Evolutionary conservation across 805 yeast species (phyloP).

Genomic region (Kregervanrija delftensis): DNA sequence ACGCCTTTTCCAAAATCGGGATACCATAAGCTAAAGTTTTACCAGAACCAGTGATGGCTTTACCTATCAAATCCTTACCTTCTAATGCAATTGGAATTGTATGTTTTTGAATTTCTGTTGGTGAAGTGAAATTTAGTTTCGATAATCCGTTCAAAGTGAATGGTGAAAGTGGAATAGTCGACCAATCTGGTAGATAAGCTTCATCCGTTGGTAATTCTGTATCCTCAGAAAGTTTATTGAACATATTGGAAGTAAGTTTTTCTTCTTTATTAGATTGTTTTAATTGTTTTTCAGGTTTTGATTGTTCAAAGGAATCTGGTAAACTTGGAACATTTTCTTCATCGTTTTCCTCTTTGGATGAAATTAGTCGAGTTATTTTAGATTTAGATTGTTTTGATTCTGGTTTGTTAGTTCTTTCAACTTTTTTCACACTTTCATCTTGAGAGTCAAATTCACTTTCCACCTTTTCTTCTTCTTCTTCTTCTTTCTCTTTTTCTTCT

Average conservation of each 20-base stretch:
- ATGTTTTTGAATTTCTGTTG: constrained; percentile 78
- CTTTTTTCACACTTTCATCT: constrained; percentile 2
- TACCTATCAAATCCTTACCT: constrained; percentile 84
- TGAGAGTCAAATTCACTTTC: not conserved
- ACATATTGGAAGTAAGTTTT: constrained; percentile 13
- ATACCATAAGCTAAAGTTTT: constrained; percentile 94
- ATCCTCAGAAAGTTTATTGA: constrained; percentile 9
- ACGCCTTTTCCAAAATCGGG: constrained; percentile 71
- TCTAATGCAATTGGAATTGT: constrained; percentile 68
- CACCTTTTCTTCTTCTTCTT: constrained; percentile 1
- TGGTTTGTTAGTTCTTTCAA: not conserved
- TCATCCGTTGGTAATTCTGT: constrained; percentile 20
- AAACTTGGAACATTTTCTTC: constrained; percentile 11
- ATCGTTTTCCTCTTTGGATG: constrained; percentile 12
- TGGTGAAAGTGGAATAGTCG: constrained; percentile 39
- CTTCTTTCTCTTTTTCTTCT: constrained; percentile 7
- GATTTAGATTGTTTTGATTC: constrained; percentile 5
- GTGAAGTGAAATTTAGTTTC: constrained; percentile 50
- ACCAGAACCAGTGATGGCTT: constrained; percentile 97
- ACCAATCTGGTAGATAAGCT: constrained; percentile 60
- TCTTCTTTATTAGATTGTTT: constrained; percentile 6
- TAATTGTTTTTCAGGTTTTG: constrained; percentile 6
- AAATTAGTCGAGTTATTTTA: constrained; percentile 5
- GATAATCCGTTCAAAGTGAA: constrained; percentile 58
- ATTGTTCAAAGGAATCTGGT: constrained; percentile 1